These are phyloP conservation scores for Colletotrichum sp. DNA, from an alignment of 2,329 filamentous ascomycete species.

Conservation along the genomic window DNA sequence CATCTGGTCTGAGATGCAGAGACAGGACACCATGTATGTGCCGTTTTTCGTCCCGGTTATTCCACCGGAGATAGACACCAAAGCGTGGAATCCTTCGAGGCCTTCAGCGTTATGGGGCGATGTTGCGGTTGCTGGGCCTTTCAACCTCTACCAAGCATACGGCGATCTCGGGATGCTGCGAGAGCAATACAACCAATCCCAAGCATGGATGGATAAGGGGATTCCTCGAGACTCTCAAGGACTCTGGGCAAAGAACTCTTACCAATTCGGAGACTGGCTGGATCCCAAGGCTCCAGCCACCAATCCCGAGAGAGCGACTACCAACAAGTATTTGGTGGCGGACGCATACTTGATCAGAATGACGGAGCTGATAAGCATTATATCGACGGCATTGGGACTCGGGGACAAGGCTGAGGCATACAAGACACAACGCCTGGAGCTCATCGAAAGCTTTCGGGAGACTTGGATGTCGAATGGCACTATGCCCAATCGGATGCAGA, in stretches of 20 bases:
- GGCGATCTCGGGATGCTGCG: conserved; percentile 40
- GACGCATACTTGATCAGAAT: conserved; percentile 52
- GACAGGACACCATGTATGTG: conserved; percentile 24
- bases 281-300: conserved; percentile 49
- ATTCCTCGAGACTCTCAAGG: conserved; percentile 26
- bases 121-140: conserved; percentile 43
- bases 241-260: not conserved
- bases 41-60: conserved; percentile 19
- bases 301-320: conserved; percentile 41
- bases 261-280: conserved; percentile 49
- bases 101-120: conserved; percentile 46
- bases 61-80: not conserved
- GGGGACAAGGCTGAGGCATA: conserved; percentile 28
- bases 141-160: conserved; percentile 42
- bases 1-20: conserved; percentile 35
- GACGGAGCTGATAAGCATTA: conserved; percentile 39
- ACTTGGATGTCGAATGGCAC: conserved; percentile 35
- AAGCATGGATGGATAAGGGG: conserved; percentile 42
- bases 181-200: conserved; percentile 44
- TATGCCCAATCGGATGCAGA: conserved; percentile 43
- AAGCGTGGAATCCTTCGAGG: not conserved
- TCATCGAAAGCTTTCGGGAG: conserved; percentile 33
- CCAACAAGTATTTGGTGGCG: conserved; percentile 44
- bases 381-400: conserved; percentile 36
- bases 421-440: conserved; percentile 15